These are phyloP conservation scores for Ustilago lituana DNA, from an alignment of 1,284 basidiomycete genomes.

Conservation along the genomic window DNA sequence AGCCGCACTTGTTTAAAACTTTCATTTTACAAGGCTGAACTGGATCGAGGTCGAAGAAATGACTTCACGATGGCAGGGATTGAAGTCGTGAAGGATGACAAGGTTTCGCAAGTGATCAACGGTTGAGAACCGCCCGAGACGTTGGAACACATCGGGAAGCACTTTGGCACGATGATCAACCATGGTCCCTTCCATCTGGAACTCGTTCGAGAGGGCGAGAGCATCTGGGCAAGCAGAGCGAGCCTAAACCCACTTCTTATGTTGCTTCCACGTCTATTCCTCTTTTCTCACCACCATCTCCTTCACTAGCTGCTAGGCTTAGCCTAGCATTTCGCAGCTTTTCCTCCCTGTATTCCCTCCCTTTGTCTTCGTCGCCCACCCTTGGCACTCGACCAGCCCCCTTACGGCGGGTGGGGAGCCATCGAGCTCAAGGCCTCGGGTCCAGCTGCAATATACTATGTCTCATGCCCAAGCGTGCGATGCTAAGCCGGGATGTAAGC, in stretches of 20 bases:
- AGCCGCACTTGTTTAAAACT: slow-evolving; percentile 16
- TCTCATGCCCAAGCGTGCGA: no score
- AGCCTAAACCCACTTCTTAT: neutral
- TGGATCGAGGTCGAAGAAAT: neutral
- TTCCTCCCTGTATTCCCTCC: neutral
- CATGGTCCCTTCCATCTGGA: no score
- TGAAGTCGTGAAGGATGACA: slow-evolving; percentile 15
- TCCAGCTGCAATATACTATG: no score
- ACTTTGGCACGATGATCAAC: neutral
- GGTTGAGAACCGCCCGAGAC: neutral
- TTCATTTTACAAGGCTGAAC: slow-evolving; percentile 8
- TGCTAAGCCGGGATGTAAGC: no score
- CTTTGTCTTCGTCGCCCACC: neutral
- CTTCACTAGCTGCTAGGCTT: neutral
- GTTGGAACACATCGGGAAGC: neutral
- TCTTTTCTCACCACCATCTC: neutral
- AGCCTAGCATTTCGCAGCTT: neutral
- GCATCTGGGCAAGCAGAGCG: no score
- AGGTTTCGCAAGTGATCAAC: neutral
- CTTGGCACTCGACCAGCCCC: neutral
- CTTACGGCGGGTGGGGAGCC: slow-evolving; percentile 1
- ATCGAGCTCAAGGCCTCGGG: slow-evolving; percentile 3
- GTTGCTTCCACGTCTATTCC: no score
- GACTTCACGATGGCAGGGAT: slow-evolving; percentile 12
- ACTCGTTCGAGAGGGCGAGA: no score